Evolutionary conservation across 1,139 yeast species (phyloP).

Genomic region (Kodamaea sp.): DNA sequence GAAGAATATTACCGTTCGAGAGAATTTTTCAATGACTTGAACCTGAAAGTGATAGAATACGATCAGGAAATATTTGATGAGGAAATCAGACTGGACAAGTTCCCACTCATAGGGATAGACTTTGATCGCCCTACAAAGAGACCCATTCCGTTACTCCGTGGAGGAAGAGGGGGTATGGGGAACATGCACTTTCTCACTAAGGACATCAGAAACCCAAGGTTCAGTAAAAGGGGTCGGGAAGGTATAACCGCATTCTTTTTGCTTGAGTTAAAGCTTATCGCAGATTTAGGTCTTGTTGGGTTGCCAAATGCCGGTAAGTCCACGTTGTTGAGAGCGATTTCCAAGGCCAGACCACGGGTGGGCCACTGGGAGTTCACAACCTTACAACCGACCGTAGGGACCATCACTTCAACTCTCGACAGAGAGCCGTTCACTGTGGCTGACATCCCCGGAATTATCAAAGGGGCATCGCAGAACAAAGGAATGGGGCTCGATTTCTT

Average conservation of each 20-base stretch:
- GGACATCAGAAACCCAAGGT: constrained; percentile 84
- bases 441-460: constrained; percentile 93
- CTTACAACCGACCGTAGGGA: constrained; percentile 87
- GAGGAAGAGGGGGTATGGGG: constrained; percentile 95
- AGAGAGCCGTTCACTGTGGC: constrained; percentile 87
- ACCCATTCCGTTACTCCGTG: constrained; percentile 72
- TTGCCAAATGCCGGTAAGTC: constrained; percentile 97
- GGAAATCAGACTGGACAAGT: constrained; percentile 64
- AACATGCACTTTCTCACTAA: constrained; percentile 91
- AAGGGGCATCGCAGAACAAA: constrained; percentile 79
- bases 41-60: constrained; percentile 60
- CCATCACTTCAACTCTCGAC: constrained; percentile 68
- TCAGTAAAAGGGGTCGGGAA: constrained; percentile 75
- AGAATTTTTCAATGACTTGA: constrained; percentile 65
- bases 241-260: constrained; percentile 69
- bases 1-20: constrained; percentile 66
- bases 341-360: constrained; percentile 84
- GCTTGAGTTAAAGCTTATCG: constrained; percentile 82
- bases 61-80: constrained; percentile 62
- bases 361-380: constrained; percentile 99
- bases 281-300: constrained; percentile 93
- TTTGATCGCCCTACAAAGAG: constrained; percentile 60
- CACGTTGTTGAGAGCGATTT: constrained; percentile 82
- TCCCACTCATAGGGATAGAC: constrained; percentile 82
- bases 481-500: constrained; percentile 95